Base-by-base conservation (phyloP, 371 early-diverging fungal species). In the Homolaphlyctis polyrhiza region DNA sequence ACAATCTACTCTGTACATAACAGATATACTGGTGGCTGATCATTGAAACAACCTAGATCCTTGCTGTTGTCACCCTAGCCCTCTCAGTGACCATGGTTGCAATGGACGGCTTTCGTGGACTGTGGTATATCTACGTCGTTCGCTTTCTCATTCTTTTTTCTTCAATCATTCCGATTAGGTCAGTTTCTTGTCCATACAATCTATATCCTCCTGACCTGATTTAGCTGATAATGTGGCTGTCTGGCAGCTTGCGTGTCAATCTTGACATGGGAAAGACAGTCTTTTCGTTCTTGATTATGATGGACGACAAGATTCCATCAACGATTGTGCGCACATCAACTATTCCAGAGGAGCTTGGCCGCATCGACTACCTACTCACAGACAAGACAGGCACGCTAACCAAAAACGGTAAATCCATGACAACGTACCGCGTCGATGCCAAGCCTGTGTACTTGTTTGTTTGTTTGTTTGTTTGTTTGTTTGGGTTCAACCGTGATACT, bases 351-450 rank as follows among this genome's bases (percentile, higher is more conserved):
- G 99, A 99, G 71, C 85, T 99, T 0, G 99, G 99, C 2, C 84
- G 97, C 28, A 91, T 99, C 27, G 93, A 94, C 59, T 99, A 98
- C 73, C 73, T 99, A 16, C 74, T 99, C 60, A 91, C 96, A 1
- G 99, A 99, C 71, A 99, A 99, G 70, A 99, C 99, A 2, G 99
- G 99, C 11, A 99, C 99, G 11, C 73, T 99, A 67, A 99, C 99
- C n/a, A 85, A 96, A 71, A 99, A 99, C 74, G 93, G 91, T 87
- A 68, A 32, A 1, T 30, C 23, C 14, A 13, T n/a, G 23, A 23
- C 11, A 52, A 30, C 11, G 23, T 52, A 25, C 25, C 52, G 52
- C 30, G 8, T 8, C 13, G 23, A 11, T 8, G 52, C 52, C 23
- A 18, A 18, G 23, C 45, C 45, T 45, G 45, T 16, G 23, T 18